Evolutionary conservation across 2,329 filamentous ascomycete species (phyloP).

Genomic region (Penicillium rolfsii): DNA sequence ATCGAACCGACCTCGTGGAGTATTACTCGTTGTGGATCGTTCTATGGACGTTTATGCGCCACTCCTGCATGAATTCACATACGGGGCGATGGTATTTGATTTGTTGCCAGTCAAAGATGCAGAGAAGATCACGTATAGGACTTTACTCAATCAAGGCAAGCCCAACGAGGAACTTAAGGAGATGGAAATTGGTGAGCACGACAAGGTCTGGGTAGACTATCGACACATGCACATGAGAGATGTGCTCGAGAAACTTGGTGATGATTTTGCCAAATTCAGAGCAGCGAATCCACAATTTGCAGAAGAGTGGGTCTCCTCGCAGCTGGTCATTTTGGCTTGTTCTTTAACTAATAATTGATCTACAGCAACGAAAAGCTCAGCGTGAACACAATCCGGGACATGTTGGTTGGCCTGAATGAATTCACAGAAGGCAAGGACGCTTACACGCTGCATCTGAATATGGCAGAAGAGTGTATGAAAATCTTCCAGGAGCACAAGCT

Average conservation of each 20-base stretch:
- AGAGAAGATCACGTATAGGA: constrained; percentile 85
- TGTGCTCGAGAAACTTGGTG: constrained; percentile 89
- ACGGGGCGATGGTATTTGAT: constrained; percentile 97
- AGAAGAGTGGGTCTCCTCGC: constrained; percentile 56
- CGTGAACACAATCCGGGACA: constrained; percentile 91
- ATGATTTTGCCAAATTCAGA: constrained; percentile 90
- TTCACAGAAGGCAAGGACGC: constrained; percentile 95
- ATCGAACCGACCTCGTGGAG: constrained; percentile 73
- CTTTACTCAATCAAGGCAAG: constrained; percentile 74
- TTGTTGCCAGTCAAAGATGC: constrained; percentile 84
- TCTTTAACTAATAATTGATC: constrained; percentile 8
- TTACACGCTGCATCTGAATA: constrained; percentile 90
- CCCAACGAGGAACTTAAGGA: constrained; percentile 78
- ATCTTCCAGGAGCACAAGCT: constrained; percentile 84
- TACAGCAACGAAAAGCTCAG: constrained; percentile 67
- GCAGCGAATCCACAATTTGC: constrained; percentile 91
- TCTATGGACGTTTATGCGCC: constrained; percentile 91
- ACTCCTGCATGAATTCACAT: constrained; percentile 93
- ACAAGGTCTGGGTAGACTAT: constrained; percentile 94
- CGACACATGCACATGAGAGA: constrained; percentile 97
- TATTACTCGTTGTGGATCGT: constrained; percentile 84
- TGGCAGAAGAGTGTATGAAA: constrained; percentile 98
- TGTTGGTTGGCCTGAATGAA: constrained; percentile 91
- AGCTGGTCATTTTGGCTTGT: background rate
- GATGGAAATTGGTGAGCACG: constrained; percentile 86